Base-by-base conservation (phyloP, 2,329 filamentous ascomycete species). In the Ceratocystis colombiana region DNA sequence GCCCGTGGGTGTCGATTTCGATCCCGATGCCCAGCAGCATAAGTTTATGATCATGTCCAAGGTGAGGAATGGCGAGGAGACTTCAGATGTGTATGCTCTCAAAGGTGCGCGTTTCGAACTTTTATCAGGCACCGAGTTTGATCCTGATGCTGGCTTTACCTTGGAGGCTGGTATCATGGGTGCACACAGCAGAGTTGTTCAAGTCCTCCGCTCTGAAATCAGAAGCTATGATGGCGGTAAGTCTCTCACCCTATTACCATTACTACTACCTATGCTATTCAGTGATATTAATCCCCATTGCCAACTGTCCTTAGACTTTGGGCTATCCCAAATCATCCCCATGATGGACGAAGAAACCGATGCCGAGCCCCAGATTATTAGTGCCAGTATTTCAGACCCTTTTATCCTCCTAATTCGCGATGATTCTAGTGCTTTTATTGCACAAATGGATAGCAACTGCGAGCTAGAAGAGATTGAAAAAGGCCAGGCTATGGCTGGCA, bases 271-370 rank as follows among this genome's bases (percentile, higher is more conserved):
- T 61, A 55, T 65, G 53, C 4, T 20, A 48, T 12, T 50, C 61
- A 45, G 3, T 7, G 7, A 2, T 41, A 15, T 46, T 8, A 7
- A 10, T 17, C 8, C 28, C 30, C 15, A 15, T 68, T 50, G 48
- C 71, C 74, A 33, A 74, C 67, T 7, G 17, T 0, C 6, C n/a
- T 1, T 72, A 90, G 90, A 96, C 74, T 83, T 99, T 68, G 89
- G 88, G 10, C 81, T 99, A 64, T 87, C 87, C 59, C 93, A 97
- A 72, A 97, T 99, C 65, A 82, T 96, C 62, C 90, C 92, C 0
- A 90, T 97, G 82, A 84, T 90, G 69, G 94, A 97, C 71, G 94
- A 96, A 71, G 89, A 94, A 70, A 92, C 87, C 0, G 91, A 88
- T 12, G 86, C 84, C 22, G 90, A 96, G 71, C 87, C 90, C 3